These are phyloP conservation scores for Aspergillus sp. DNA, from an alignment of 2,329 filamentous ascomycete species.

Conservation along the genomic window DNA sequence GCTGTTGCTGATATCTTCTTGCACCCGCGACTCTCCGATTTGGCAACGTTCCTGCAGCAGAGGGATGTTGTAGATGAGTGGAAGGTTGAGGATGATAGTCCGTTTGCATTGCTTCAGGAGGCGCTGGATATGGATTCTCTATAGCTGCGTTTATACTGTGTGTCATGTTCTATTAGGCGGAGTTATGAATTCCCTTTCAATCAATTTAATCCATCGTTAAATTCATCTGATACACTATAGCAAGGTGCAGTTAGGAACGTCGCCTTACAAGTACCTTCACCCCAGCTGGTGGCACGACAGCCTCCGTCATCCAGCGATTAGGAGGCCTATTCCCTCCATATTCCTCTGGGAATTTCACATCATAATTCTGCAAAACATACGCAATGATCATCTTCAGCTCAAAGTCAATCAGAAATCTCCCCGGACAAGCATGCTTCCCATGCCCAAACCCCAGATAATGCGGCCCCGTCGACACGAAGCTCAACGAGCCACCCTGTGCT, in stretches of 20 bases:
- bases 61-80: not conserved
- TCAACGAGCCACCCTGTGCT: not conserved
- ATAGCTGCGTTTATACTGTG: not conserved
- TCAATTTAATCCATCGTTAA: too few relatives aligned
- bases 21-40: not conserved
- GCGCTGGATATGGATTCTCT: not conserved
- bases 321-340: conserved; percentile 10
- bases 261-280: conserved; percentile 4
- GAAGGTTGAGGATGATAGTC: not conserved
- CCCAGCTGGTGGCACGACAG: conserved; percentile 6
- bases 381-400: conserved; percentile 17
- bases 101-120: not conserved
- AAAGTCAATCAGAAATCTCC: conserved; percentile 13
- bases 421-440: conserved; percentile 8
- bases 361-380: conserved; percentile 10
- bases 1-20: not conserved
- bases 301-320: conserved; percentile 16
- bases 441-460: conserved; percentile 7
- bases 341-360: conserved; percentile 13
- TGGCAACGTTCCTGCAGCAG: not conserved
- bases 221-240: too few relatives aligned
- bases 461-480: conserved; percentile 13
- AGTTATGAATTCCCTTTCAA: too few relatives aligned
- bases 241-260: too few relatives aligned
- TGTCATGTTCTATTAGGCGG: too few relatives aligned